Conservation (phyloP, 345 rosid genomes). For the Acer saccharum region DNA sequence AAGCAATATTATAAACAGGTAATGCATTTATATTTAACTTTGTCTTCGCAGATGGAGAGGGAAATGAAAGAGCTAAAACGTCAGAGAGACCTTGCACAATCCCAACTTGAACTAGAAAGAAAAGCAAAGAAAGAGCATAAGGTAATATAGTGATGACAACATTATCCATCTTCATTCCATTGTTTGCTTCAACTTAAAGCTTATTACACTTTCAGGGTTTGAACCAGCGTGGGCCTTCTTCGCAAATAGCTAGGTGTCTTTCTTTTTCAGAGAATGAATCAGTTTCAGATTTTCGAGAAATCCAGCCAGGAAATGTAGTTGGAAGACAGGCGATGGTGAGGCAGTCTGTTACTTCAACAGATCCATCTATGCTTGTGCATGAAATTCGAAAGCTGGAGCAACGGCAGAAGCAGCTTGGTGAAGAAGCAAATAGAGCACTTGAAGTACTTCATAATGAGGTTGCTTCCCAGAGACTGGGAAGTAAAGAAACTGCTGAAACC, state of each 20-base stretch:
- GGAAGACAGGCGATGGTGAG: constrained; percentile 54
- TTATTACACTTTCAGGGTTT: constrained; percentile 43
- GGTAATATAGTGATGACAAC: constrained; percentile 42
- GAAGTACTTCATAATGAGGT: constrained; percentile 94
- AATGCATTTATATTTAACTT: not conserved
- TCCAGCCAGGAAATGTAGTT: constrained; percentile 38
- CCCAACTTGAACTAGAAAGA: constrained; percentile 77
- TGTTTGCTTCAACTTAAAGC: constrained; percentile 13
- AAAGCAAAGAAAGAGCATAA: constrained; percentile 66
- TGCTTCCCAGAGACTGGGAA: constrained; percentile 73
- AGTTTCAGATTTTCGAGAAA: constrained; percentile 34
- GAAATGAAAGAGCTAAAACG: constrained; percentile 95
- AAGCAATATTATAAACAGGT: not conserved
- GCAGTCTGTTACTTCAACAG: constrained; percentile 66
- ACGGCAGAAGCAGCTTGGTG: constrained; percentile 81
- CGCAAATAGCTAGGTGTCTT: constrained; percentile 76
- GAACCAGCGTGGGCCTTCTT: constrained; percentile 58
- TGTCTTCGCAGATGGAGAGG: constrained; percentile 64
- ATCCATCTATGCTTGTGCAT: constrained; percentile 76
- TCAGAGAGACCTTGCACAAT: constrained; percentile 87
- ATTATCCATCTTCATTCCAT: constrained; percentile 5
- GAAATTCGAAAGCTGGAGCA: constrained; percentile 88
- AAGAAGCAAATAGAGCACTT: constrained; percentile 88
- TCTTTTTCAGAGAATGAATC: constrained; percentile 53
- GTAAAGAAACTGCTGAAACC: constrained; percentile 76